Evolutionary conservation across 2,329 filamentous ascomycete genomes (phyloP).

Genomic region (Fusarium sp.): DNA sequence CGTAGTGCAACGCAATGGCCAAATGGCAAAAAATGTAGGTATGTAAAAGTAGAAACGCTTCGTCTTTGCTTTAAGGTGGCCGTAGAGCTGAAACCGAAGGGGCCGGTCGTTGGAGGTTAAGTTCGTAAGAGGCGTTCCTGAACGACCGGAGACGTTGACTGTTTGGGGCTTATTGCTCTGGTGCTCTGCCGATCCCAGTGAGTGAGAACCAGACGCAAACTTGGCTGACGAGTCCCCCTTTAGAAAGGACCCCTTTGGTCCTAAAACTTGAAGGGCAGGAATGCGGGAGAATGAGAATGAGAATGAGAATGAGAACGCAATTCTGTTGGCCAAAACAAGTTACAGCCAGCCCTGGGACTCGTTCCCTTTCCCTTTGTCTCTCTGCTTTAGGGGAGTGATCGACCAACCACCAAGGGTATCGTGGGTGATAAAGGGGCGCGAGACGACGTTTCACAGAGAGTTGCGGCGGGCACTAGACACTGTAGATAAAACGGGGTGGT

Average conservation of each 20-base stretch:
- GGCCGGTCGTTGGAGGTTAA: constrained; percentile 17
- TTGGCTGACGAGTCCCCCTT: background rate
- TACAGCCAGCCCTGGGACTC: background rate
- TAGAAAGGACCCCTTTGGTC: constrained; percentile 8
- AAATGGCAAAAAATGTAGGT: background rate
- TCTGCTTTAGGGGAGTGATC: background rate
- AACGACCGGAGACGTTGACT: constrained; percentile 12
- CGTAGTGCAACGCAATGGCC: constrained; percentile 9
- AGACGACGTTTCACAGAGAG: constrained; percentile 43
- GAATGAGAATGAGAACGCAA: background rate
- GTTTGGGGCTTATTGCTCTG: constrained; percentile 16
- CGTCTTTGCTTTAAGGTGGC: background rate
- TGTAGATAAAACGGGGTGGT: constrained; percentile 28
- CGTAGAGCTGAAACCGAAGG: constrained; percentile 27
- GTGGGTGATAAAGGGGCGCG: constrained; percentile 36
- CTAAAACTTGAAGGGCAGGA: constrained; percentile 15
- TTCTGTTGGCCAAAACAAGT: constrained; percentile 1
- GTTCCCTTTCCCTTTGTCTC: constrained; percentile 8
- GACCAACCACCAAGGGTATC: background rate
- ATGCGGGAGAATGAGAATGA: background rate
- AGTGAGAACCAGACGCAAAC: background rate
- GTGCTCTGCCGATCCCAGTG: constrained; percentile 1
- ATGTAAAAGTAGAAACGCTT: background rate
- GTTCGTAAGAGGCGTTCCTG: constrained; percentile 34
- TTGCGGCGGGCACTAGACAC: constrained; percentile 36